Percentiles rank a stretch among this genome's conserved stretches.
phyloP scores from a whole-genome alignment of 1,139 yeast species.

The Geotrichum citri-aurantii region DNA sequence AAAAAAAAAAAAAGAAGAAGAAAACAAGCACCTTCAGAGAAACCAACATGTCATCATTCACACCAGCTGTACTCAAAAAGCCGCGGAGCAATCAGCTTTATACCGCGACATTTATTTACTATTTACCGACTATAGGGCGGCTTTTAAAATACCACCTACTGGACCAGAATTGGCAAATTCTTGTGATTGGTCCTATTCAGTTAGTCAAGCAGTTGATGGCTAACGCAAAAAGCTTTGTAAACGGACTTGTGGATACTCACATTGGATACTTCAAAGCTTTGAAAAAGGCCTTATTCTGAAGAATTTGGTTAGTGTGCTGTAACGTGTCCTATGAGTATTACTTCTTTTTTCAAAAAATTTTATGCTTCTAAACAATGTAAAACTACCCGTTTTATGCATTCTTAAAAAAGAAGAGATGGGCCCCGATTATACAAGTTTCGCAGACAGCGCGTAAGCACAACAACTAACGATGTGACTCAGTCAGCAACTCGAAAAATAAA shows the following conservation, averaged over 20 bases:
- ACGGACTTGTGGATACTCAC: background rate
- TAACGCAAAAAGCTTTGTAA: background rate
- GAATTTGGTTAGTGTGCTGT: background rate
- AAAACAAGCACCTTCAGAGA: background rate
- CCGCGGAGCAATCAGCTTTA: background rate
- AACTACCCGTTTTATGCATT: too few relatives aligned
- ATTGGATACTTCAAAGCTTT: background rate
- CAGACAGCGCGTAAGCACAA: too few relatives aligned
- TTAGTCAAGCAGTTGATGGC: background rate
- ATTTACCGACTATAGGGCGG: background rate
- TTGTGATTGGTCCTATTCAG: background rate
- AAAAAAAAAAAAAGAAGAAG: background rate
- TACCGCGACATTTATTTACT: background rate
- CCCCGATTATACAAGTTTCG: too few relatives aligned
- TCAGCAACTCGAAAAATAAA: background rate
- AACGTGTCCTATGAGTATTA: too few relatives aligned
- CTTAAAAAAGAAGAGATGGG: too few relatives aligned
- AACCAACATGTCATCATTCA: too few relatives aligned
- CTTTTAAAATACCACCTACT: background rate
- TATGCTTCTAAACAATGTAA: too few relatives aligned
- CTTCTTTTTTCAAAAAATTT: too few relatives aligned
- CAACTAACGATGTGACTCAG: too few relatives aligned
- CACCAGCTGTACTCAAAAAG: background rate
- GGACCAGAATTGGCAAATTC: background rate
- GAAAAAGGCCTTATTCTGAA: background rate